These are phyloP conservation scores for Globisporangium radiosum DNA, from an alignment of 352 stramenopile genomes.

Conservation along the genomic window DNA sequence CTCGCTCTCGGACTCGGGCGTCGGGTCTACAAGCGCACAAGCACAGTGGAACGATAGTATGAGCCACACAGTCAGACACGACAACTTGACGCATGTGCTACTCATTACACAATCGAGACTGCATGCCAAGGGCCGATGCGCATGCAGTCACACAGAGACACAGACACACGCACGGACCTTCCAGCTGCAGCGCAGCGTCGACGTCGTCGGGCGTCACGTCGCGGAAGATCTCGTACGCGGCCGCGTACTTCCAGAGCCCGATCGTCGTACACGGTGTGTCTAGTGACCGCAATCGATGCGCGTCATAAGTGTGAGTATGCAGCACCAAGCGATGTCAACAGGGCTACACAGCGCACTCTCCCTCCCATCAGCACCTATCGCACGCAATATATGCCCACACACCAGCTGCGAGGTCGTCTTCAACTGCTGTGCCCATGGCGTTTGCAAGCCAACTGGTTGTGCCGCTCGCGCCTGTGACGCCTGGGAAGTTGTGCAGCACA, in stretches of 20 bases:
- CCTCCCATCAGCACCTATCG: no score
- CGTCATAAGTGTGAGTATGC: neutral
- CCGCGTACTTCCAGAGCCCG: constrained; percentile 63
- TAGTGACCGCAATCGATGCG: constrained; percentile 7
- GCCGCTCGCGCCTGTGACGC: constrained; percentile 8
- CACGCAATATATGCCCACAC: neutral
- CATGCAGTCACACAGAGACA: neutral
- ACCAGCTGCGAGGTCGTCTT: constrained; percentile 66
- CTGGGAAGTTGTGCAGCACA: constrained; percentile 16
- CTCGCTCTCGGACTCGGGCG: neutral
- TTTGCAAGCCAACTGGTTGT: constrained; percentile 18
- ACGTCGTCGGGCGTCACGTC: constrained; percentile 54
- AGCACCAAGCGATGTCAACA: neutral
- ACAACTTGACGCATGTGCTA: neutral
- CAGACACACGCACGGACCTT: constrained; percentile 21
- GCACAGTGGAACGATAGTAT: no score
- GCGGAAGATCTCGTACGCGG: constrained; percentile 57
- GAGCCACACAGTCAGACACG: neutral
- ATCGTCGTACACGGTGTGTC: constrained; percentile 59
- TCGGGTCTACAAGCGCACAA: constrained; percentile 1
- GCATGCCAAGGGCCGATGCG: no score
- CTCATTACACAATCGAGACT: neutral
- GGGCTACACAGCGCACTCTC: no score
- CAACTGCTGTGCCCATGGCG: constrained; percentile 32
- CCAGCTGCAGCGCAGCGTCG: constrained; percentile 43